Base-by-base conservation (phyloP, 352 stramenopile species). In the Globisporangium radiosum region DNA sequence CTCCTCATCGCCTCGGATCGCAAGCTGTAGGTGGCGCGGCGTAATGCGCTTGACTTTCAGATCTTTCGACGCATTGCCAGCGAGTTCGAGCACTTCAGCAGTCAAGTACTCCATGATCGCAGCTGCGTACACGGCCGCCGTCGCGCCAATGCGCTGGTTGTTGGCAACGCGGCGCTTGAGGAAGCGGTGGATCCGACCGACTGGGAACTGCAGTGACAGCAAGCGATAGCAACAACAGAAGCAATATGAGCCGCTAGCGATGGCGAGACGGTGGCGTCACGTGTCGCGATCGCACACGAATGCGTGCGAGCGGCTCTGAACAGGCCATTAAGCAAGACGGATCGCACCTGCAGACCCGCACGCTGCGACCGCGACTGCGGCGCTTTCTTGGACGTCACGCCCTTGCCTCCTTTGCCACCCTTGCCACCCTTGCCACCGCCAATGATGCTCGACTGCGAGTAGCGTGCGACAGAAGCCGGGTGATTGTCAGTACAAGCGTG, bases 31-130 rank as follows among this genome's bases (percentile, higher is more conserved):
- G 76, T 99, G 97, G 57, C 98, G 87, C 52, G 98, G 98, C 58
- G 97, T 99, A 70, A 99, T 98, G 76, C 95, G 92, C 85, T 98
- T 98, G 44, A 98, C 92, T 72, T 98, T 98, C 33, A 98, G 76
- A 64, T 98, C 95, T 71, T 98, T 98, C 33, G 94, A 98, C 9
- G 95, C 95, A 69, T 98, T 98, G 42, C 95, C 98, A 45, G 98
- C 97, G 43, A 99, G 86, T 84, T 99, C 98, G 47, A 99, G 85
- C 70, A 99, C 97, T 80, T 99, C 98, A 6, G 98, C 98, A 11
- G 97, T 99, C 52, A 99, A 77, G 74, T 99, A 99, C 73, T 99
- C 98, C 70, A 99, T 95, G 76, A 99, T 99, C 37, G 98, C 98
- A n/a, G 97, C 97, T 47, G 97, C 98, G 82, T 99, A 99, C 53